Conservation (phyloP, 257 asterid species). For the Solanum pinnatisectum region DNA sequence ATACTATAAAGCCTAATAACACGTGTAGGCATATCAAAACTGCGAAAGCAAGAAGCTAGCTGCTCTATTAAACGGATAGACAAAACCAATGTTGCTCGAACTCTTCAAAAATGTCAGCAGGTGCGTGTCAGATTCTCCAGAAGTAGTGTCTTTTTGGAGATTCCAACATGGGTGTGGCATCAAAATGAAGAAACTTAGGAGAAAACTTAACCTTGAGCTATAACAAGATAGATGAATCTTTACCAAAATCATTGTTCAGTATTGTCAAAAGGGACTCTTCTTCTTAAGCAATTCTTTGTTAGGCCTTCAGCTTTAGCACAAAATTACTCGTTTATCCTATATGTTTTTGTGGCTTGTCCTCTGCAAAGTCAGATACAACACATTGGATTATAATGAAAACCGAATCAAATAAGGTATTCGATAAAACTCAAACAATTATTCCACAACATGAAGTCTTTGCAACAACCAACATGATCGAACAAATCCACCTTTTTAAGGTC, state of each 20-base stretch:
- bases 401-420: not conserved
- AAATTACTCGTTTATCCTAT: not conserved
- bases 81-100: not conserved
- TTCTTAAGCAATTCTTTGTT: not conserved
- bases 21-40: not conserved
- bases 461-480: not conserved
- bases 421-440: not conserved
- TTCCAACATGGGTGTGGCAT: not conserved
- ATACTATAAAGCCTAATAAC: not conserved
- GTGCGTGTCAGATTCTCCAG: not conserved
- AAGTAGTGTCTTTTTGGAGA: not conserved
- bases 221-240: not conserved
- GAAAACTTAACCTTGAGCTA: not conserved
- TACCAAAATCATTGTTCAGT: not conserved
- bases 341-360: not conserved
- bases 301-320: not conserved
- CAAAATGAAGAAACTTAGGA: not conserved
- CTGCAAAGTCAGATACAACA: not conserved
- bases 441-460: not conserved
- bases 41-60: not conserved
- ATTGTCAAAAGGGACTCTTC: not conserved
- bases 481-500: not conserved
- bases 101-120: not conserved
- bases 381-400: not conserved
- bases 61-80: not conserved